A percentile compares a stretch with the other conserved stretches of the same genome.
phyloP scores from a whole-genome alignment of 1,284 basidiomycete species.

The Ceratobasidium sp. region DNA sequence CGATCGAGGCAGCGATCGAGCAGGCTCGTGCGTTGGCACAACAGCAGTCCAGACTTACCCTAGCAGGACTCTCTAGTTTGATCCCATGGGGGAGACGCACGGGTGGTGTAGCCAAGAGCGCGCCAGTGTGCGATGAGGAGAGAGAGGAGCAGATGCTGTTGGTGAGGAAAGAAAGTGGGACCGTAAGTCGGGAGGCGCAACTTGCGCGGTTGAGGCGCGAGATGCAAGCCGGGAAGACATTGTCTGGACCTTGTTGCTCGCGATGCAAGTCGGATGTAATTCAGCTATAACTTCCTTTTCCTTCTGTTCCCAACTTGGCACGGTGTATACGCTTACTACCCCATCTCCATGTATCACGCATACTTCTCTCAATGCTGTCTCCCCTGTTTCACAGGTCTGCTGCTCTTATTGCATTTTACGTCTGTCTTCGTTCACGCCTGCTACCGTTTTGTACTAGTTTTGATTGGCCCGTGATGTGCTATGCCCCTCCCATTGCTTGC shows the following conservation, averaged over 20 bases:
- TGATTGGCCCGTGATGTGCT: not conserved
- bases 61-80: slow-evolving; percentile 24
- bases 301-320: not conserved
- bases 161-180: slow-evolving; percentile 9
- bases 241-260: slow-evolving; percentile 35
- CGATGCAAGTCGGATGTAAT: slow-evolving; percentile 29
- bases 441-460: slow-evolving; percentile 8
- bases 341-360: slow-evolving; percentile 1
- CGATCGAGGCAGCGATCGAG: slow-evolving; percentile 28
- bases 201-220: slow-evolving; percentile 15
- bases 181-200: slow-evolving; percentile 26
- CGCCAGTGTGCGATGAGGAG: not conserved
- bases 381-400: not conserved
- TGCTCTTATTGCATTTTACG: not conserved
- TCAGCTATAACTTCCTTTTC: slow-evolving; percentile 12
- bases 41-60: slow-evolving; percentile 21
- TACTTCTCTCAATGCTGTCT: slow-evolving; percentile 3
- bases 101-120: not conserved
- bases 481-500: not conserved
- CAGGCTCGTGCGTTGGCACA: slow-evolving; percentile 20
- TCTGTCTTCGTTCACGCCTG: slow-evolving; percentile 18
- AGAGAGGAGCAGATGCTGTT: slow-evolving; percentile 3
- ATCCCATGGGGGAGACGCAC: slow-evolving; percentile 21
- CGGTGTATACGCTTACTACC: not conserved
- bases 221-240: not conserved